These are phyloP conservation scores for Phytophthora citricola DNA, from an alignment of 352 stramenopile species.

Conservation along the genomic window DNA sequence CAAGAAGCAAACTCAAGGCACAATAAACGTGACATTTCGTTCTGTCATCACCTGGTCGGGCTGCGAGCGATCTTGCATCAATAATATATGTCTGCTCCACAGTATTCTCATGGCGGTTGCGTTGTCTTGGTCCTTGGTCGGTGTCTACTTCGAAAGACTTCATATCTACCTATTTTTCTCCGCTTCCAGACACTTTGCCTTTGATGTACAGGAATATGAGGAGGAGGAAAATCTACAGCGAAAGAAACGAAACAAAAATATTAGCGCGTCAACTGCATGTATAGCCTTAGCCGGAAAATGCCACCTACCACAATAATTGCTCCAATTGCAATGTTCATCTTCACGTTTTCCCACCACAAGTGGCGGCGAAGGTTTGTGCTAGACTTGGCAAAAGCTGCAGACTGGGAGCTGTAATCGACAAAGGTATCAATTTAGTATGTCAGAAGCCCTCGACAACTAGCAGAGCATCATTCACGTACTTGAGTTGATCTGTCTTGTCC, in stretches of 20 bases:
- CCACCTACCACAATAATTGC: conserved; percentile 68
- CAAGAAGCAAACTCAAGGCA: conserved; percentile 32
- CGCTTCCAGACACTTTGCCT: conserved; percentile 47
- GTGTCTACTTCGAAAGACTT: conserved; percentile 2
- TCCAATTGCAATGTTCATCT: conserved; percentile 86
- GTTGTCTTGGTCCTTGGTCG: conserved; percentile 12
- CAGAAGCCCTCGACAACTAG: not conserved
- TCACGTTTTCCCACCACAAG: conserved; percentile 89
- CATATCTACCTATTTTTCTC: conserved; percentile 37
- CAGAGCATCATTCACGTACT: conserved; percentile 40
- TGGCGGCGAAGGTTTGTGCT: conserved; percentile 81
- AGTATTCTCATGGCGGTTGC: conserved; percentile 9
- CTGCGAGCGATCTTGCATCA: conserved; percentile 19
- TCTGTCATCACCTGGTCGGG: conserved; percentile 25
- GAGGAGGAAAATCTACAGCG: conserved; percentile 46
- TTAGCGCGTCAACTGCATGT: not conserved
- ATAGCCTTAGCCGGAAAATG: not conserved
- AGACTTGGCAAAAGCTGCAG: conserved; percentile 83
- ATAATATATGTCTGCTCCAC: conserved; percentile 33
- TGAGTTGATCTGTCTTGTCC: conserved; percentile 89
- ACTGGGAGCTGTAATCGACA: conserved; percentile 62
- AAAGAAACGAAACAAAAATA: conserved; percentile 2
- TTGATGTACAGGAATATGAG: conserved; percentile 67
- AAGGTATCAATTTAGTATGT: conserved; percentile 1
- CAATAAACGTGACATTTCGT: conserved; percentile 33